Base-by-base conservation (phyloP, 805 yeast species). In the Cyberlindnera petersonii region DNA sequence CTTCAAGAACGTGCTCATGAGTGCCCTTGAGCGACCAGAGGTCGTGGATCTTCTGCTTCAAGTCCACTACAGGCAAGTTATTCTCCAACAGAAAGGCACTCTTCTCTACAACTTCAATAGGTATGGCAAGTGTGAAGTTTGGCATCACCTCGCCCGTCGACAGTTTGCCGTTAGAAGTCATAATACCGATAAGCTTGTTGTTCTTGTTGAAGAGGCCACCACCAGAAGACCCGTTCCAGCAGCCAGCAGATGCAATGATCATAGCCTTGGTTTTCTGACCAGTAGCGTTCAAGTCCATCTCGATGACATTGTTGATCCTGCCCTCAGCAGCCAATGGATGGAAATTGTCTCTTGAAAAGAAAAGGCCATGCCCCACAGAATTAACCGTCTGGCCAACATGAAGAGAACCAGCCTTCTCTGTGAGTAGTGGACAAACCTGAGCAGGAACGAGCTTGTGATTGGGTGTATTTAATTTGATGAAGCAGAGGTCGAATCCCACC, bases 151-250 rank as follows among this genome's bases (percentile, higher is more conserved):
- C 58, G 8, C 60, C 60, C 7, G 42, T 35, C 0, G 56, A 43
- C 9, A 56, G 31, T 29, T 51, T 56, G 4, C 60, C 60, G 38
- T 56, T 56, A 0, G 59, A 55, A 3, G 60, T 55, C 59, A 55
- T 54, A 24, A 56, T 41, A 3, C 60, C 60, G 31, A 56, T 32
- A 11, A 56, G 32, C 35, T 56, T 58, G 33, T 53, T 42, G 1
- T 26, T 31, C 6, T 33, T 34, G 30, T 49, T 55, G 34, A 56
- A 55, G n/a, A 55, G 17, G 1, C 60, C 59, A 5, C 60, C 60
- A 6, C 60, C 60, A 10, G 56, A 50, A 13, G 59, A 53, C 3
- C 60, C 60, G 34, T 55, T 56, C 60, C 60, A 56, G 28, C 60
- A 56, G 14, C 52, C 48, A 5, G 59, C 57, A 11, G 57, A 50